Evolutionary conservation across 2,329 filamentous ascomycete genomes (phyloP), one percentile per base, ranked within the genome.

Genomic region (Helotiales sp.): DNA sequence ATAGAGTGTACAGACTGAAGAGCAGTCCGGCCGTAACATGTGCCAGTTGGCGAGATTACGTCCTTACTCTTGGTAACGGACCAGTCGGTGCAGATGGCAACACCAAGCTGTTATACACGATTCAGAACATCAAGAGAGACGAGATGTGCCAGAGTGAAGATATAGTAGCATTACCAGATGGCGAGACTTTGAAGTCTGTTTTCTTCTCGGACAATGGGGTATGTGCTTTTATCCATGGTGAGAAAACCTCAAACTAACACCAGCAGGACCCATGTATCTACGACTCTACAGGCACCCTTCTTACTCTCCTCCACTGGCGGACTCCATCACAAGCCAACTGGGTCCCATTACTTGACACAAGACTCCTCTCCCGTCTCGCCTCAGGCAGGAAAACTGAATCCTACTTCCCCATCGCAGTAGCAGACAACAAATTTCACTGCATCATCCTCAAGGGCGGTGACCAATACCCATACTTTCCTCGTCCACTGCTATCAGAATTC

Each of bases 371-470:
- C 1, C 91, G 95, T 60, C 82, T 97, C 3, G 89, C 90, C 0
- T 87, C 85, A 2, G 95, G 95, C 25, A 87, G 88, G 57, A 97
- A 96, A 73, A 83, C 89, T 63, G 95, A 99, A 75, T 84, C 81
- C 0, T 99, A 99, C 77, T 99, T 93, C 83, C 95, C 95, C 1
- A 91, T 99, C 30, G 95, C 95, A 0, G 93, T 98, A 1, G 91
- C 93, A 2, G 86, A 93, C 67, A 83, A 89, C 69, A 93, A 89
- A 69, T 99, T 99, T 74, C 93, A 98, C 79, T 99, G 96, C 77
- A 97, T 99, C 75, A 98, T 99, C 67, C 86, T 99, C 70, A 99
- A 99, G 76, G 95, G 95, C 62, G 90, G 89, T 33, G 95, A 99
- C 71, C 84, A 88, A 70, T 91, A 97, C 70, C 93, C 93, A 0